Evolutionary conservation across 257 asterid genomes (phyloP).

Genomic region (Salvia splendens): DNA sequence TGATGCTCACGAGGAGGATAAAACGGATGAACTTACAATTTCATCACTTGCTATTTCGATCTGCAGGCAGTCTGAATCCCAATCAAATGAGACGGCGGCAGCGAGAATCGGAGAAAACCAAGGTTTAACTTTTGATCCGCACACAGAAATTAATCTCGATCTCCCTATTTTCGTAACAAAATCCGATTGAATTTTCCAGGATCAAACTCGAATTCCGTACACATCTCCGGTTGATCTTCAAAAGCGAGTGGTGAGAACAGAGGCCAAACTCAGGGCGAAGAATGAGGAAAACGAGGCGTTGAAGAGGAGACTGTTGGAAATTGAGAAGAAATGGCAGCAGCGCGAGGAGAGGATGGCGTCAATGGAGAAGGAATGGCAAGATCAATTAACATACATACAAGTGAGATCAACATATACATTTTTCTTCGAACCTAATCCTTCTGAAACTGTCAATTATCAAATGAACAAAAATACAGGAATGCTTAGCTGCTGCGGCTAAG

Average conservation of each 20-base stretch:
- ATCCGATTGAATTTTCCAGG: slow-evolving; percentile 26
- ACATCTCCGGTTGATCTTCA: slow-evolving; percentile 50
- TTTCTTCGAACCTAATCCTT: too few relatives aligned
- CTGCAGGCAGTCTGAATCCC: slow-evolving; percentile 33
- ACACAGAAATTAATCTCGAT: not conserved
- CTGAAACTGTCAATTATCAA: too few relatives aligned
- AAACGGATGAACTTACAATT: too few relatives aligned
- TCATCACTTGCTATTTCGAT: not conserved
- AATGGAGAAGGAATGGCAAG: slow-evolving; percentile 81
- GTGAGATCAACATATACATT: slow-evolving; percentile 37
- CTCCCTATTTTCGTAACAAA: not conserved
- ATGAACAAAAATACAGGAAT: too few relatives aligned
- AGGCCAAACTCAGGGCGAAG: slow-evolving; percentile 57
- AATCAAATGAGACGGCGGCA: slow-evolving; percentile 14
- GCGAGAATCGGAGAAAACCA: slow-evolving; percentile 18
- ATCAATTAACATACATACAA: slow-evolving; percentile 62
- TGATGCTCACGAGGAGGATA: too few relatives aligned
- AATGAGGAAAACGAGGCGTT: slow-evolving; percentile 55
- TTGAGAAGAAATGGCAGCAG: slow-evolving; percentile 49
- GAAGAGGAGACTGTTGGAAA: slow-evolving; percentile 43
- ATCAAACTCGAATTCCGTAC: slow-evolving; percentile 39
- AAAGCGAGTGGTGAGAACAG: slow-evolving; percentile 53
- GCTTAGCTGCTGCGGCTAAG: slow-evolving; percentile 46
- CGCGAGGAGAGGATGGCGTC: slow-evolving; percentile 61
- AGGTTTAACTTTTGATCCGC: slow-evolving; percentile 25